phyloP scores from a whole-genome alignment of 208 protist genomes.

The Balamuthia mandrillaris region DNA sequence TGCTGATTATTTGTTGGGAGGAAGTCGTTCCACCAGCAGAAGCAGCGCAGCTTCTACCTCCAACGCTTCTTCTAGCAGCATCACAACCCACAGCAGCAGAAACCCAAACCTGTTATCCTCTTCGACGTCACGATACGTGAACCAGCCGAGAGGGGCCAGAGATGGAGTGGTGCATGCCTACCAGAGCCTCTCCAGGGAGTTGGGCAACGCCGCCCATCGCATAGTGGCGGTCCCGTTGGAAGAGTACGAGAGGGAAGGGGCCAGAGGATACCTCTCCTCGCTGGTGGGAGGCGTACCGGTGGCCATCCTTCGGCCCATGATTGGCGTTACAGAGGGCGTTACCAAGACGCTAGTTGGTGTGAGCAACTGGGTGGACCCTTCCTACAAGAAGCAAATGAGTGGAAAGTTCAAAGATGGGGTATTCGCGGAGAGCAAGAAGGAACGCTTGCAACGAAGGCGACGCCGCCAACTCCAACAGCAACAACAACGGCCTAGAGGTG shows the following conservation, averaged over 20 bases:
- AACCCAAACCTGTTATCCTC: neutral
- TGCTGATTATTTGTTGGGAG: slow-evolving; percentile 46
- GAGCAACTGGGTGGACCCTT: slow-evolving; percentile 48
- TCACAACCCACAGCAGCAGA: neutral
- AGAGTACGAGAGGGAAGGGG: slow-evolving; percentile 49
- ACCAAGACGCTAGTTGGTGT: slow-evolving; percentile 48
- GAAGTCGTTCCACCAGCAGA: neutral
- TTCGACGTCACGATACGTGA: no score
- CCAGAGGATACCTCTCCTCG: slow-evolving; percentile 48
- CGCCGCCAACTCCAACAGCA: no score
- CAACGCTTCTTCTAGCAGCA: neutral
- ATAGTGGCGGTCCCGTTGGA: slow-evolving; percentile 54
- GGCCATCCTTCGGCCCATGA: slow-evolving; percentile 52
- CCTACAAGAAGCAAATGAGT: slow-evolving; percentile 36
- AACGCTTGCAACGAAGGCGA: no score
- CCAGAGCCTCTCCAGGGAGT: slow-evolving; percentile 38
- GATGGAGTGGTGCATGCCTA: slow-evolving; percentile 52
- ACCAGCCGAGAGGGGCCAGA: slow-evolving; percentile 21
- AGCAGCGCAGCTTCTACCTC: neutral
- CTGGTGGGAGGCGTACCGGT: slow-evolving; percentile 53
- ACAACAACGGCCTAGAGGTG: no score
- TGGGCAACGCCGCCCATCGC: slow-evolving; percentile 38
- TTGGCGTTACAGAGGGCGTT: slow-evolving; percentile 53
- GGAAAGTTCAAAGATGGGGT: slow-evolving; percentile 58
- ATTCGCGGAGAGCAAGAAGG: neutral